Percentiles rank a stretch among this genome's conserved stretches.
These are phyloP conservation scores for Clarireedia homoeocarpa DNA, from an alignment of 2,329 filamentous ascomycete species.

Conservation along the genomic window DNA sequence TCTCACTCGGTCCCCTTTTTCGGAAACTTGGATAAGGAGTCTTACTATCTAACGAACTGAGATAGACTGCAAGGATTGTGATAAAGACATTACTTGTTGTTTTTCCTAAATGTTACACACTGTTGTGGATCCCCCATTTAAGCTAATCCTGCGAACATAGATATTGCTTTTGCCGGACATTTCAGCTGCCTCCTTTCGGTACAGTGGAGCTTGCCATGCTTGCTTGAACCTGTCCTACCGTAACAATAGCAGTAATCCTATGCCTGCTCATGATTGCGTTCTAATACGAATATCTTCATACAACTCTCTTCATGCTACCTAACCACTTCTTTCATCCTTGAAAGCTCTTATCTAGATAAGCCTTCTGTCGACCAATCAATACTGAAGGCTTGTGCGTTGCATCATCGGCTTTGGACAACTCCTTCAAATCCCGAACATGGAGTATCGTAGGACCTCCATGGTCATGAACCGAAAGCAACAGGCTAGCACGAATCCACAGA, in stretches of 20 bases:
- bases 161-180: no score
- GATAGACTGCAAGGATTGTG: constrained; percentile 21
- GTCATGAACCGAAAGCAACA: constrained; percentile 15
- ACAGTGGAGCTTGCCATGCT: no score
- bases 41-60: constrained; percentile 8
- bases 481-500: constrained; percentile 19
- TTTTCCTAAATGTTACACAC: constrained; percentile 5
- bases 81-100: constrained; percentile 19
- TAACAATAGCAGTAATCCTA: not conserved
- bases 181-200: no score
- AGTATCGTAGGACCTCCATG: constrained; percentile 25
- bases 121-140: not conserved
- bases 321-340: not conserved
- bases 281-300: not conserved
- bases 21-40: constrained; percentile 14
- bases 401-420: not conserved
- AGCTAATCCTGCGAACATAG: no score
- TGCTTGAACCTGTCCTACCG: no score
- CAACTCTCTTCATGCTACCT: not conserved
- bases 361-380: constrained; percentile 15
- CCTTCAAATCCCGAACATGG: constrained; percentile 14
- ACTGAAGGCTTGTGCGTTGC: constrained; percentile 1
- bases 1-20: constrained; percentile 3
- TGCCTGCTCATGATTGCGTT: not conserved
- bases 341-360: constrained; percentile 19